Conservation (phyloP, 164 flowering plant species). For the Vitis rotundifolia region DNA sequence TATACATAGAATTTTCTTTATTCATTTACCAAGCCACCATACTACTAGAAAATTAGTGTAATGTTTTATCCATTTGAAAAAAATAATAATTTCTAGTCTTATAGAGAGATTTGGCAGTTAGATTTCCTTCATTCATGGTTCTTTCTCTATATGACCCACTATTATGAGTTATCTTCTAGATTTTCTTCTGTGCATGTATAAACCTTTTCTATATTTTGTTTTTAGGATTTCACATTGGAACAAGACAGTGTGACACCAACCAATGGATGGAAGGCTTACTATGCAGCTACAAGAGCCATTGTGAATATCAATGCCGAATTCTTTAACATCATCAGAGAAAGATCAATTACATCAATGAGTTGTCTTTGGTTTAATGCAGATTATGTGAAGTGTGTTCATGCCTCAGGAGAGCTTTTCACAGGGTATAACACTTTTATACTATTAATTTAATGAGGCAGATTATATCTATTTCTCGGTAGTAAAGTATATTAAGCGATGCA, state of each 20-base stretch:
- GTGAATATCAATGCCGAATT: slow-evolving; percentile 76
- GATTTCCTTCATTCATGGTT: no score
- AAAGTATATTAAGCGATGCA: neutral
- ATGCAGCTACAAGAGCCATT: slow-evolving; percentile 93
- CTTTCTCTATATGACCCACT: no score
- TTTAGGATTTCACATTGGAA: slow-evolving; percentile 90
- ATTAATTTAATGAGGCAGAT: neutral
- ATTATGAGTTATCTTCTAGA: neutral
- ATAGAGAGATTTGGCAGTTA: no score
- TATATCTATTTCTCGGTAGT: neutral
- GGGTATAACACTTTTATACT: slow-evolving; percentile 56
- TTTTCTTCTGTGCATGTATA: neutral
- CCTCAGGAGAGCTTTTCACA: slow-evolving; percentile 75
- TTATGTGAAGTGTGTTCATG: slow-evolving; percentile 92
- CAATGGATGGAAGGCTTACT: slow-evolving; percentile 98
- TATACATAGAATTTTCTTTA: no score
- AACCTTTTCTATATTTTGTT: neutral
- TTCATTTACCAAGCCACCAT: no score
- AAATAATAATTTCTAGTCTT: no score
- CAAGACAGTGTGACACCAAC: slow-evolving; percentile 74
- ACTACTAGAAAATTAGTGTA: no score
- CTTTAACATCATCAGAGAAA: slow-evolving; percentile 74
- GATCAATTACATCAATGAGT: slow-evolving; percentile 73
- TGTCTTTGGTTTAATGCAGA: slow-evolving; percentile 91
- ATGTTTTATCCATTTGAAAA: no score